These are phyloP conservation scores for Clonostachys solani DNA, from an alignment of 2,329 filamentous ascomycete genomes.

Conservation along the genomic window DNA sequence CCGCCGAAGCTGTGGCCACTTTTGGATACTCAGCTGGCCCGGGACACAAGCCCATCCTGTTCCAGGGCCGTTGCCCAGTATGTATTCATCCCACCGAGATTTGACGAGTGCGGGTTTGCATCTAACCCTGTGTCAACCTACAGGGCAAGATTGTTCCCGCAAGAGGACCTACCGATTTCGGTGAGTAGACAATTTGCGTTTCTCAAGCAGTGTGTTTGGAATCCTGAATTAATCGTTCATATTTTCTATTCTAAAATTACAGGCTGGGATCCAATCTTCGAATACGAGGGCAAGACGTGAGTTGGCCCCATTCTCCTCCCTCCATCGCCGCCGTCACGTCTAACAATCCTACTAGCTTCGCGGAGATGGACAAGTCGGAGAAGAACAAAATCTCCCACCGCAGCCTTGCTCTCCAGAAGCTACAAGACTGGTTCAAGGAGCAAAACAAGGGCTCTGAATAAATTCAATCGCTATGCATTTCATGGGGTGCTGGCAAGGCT, in stretches of 20 bases:
- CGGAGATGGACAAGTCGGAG: conserved; percentile 84
- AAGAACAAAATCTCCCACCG: conserved; percentile 96
- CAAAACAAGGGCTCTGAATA: conserved; percentile 10
- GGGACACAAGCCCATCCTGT: conserved; percentile 77
- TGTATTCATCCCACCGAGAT: conserved; percentile 13
- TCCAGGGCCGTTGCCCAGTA: conserved; percentile 85
- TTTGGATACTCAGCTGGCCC: conserved; percentile 90
- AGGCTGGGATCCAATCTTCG: conserved; percentile 98
- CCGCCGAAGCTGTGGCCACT: conserved; percentile 89
- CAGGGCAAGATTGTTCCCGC: conserved; percentile 77
- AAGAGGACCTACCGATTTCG: conserved; percentile 77
- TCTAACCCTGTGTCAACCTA: background rate
- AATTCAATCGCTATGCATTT: no score
- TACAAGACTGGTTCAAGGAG: conserved; percentile 73
- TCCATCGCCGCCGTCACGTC: background rate
- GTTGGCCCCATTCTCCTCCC: conserved; percentile 13
- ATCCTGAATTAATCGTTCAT: background rate
- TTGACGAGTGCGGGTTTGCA: background rate
- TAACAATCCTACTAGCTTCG: conserved; percentile 51
- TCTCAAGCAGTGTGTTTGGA: background rate
- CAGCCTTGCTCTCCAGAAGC: conserved; percentile 78
- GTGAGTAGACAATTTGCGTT: conserved; percentile 41
- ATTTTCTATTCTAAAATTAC: background rate
- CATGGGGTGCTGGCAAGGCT: no score
- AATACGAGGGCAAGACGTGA: conserved; percentile 82